Evolutionary conservation across 2,329 filamentous ascomycete species (phyloP).

Genomic region (Gaeumannomyces tritici): DNA sequence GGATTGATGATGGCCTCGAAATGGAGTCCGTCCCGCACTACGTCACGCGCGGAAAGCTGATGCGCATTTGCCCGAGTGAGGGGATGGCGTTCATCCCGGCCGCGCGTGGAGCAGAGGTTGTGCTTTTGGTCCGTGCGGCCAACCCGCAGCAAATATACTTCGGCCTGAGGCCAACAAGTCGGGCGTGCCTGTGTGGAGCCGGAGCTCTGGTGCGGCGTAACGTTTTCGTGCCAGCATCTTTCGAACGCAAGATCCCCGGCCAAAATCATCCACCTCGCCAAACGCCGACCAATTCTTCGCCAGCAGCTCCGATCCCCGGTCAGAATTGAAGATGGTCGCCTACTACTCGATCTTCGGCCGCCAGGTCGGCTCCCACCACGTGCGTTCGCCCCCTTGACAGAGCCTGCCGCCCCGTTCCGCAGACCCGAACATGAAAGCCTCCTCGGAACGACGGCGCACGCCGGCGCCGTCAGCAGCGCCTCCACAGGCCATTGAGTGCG

Average conservation of each 20-base stretch:
- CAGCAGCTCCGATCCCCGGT: conserved; percentile 5
- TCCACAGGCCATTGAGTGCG: conserved; percentile 8
- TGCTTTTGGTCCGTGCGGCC: not conserved
- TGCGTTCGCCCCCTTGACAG: conserved; percentile 25
- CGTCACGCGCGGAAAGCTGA: not conserved
- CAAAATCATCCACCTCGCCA: not conserved
- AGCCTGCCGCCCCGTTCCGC: not conserved
- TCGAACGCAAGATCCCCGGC: not conserved
- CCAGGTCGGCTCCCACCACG: conserved; percentile 52
- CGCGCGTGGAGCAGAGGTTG: not conserved
- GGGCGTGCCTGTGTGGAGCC: not conserved
- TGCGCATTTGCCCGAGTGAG: too few species aligned
- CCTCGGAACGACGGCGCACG: not conserved
- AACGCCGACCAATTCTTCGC: conserved; percentile 8
- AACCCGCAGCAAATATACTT: not conserved
- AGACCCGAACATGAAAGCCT: not conserved
- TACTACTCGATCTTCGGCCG: conserved; percentile 48
- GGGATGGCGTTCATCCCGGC: too few species aligned
- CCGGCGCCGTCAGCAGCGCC: not conserved
- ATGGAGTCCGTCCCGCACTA: not conserved
- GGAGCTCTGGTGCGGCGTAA: not conserved
- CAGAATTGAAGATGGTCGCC: conserved; percentile 33
- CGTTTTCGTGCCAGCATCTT: not conserved
- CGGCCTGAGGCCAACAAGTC: not conserved
- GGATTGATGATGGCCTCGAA: not conserved